Evolutionary conservation across 352 stramenopile species (phyloP).

Genomic region (Phytophthora boehmeriae): DNA sequence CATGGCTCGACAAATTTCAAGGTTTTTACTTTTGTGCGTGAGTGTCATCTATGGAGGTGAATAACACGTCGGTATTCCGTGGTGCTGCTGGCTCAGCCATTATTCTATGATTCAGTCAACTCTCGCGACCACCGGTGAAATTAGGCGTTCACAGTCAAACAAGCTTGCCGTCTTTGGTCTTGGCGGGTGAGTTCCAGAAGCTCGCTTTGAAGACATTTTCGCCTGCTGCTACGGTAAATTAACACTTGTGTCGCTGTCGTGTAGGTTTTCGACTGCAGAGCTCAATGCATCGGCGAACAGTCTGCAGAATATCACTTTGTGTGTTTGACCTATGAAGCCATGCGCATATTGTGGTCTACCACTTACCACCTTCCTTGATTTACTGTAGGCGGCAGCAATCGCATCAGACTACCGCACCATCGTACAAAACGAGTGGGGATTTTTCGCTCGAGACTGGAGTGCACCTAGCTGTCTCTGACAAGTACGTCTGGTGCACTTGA

Average conservation of each 20-base stretch:
- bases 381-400: conserved; percentile 27
- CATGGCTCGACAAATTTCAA: conserved; percentile 51
- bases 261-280: conserved; percentile 48
- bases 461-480: conserved; percentile 77
- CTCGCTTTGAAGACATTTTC: background rate
- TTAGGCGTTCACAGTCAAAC: conserved; percentile 50
- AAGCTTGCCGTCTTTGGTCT: conserved; percentile 68
- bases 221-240: background rate
- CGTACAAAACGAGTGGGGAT: conserved; percentile 79
- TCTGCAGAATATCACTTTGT: conserved; percentile 44
- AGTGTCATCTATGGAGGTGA: too few species aligned
- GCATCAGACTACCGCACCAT: conserved; percentile 17
- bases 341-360: background rate
- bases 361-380: background rate
- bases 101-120: conserved; percentile 58
- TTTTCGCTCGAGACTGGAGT: conserved; percentile 58
- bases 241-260: background rate
- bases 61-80: too few species aligned
- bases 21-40: conserved; percentile 35
- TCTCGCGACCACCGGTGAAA: conserved; percentile 54
- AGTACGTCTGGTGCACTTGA: conserved; percentile 37
- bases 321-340: conserved; percentile 7
- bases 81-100: conserved; percentile 37
- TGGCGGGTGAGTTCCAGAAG: conserved; percentile 48
- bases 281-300: conserved; percentile 27